Conservation (phyloP, 78 protist species). For the Dictyostelium firmibasis region DNA sequence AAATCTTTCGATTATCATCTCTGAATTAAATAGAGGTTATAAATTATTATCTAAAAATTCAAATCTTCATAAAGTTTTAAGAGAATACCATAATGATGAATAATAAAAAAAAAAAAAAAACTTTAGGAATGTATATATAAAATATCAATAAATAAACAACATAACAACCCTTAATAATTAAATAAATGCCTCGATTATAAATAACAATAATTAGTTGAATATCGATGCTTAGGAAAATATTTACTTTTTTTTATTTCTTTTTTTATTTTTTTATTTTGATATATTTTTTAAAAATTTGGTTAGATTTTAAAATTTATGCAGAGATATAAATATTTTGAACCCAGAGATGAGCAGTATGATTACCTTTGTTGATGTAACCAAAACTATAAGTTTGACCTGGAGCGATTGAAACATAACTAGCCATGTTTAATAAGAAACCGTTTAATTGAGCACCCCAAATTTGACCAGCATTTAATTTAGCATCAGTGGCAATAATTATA, state of each 20-base stretch:
- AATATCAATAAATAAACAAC: too few relatives aligned
- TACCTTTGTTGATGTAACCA: constrained; percentile 31
- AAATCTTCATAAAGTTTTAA: constrained; percentile 61
- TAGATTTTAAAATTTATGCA: background rate
- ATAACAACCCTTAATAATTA: too few relatives aligned
- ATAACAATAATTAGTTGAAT: too few relatives aligned
- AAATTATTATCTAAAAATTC: constrained; percentile 47
- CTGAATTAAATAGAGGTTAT: constrained; percentile 70
- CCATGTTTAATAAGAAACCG: background rate
- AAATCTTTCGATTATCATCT: constrained; percentile 45
- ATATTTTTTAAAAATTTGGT: too few relatives aligned
- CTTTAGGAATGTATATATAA: background rate
- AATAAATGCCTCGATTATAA: too few relatives aligned
- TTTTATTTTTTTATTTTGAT: too few relatives aligned
- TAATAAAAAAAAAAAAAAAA: background rate
- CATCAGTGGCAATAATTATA: constrained; percentile 22
- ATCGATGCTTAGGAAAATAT: too few relatives aligned
- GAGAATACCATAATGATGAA: constrained; percentile 30
- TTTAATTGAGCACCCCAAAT: constrained; percentile 13
- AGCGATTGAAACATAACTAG: background rate
- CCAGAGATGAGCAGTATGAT: background rate
- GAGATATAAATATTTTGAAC: constrained; percentile 4
- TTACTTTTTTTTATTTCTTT: too few relatives aligned
- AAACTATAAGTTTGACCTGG: constrained; percentile 8
- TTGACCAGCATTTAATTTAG: background rate